phyloP scores from a whole-genome alignment of 2,329 filamentous ascomycete genomes.

The Stachybotrys elegans region DNA sequence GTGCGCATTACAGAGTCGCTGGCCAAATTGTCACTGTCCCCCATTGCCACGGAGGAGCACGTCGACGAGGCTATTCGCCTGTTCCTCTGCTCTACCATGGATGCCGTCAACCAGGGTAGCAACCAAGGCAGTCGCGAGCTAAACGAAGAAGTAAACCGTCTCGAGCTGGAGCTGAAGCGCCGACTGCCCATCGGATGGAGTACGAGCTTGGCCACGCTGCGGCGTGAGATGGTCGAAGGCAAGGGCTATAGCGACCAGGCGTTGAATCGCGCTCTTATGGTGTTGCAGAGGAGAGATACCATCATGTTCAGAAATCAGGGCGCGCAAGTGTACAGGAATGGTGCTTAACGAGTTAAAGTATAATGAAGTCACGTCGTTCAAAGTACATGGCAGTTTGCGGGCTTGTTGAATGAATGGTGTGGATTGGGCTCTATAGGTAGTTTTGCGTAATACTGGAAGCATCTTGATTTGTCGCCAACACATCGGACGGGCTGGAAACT shows the following conservation, averaged over 20 bases:
- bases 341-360: slow-evolving; percentile 42
- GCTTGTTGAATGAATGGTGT: too few relatives aligned
- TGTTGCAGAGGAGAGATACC: slow-evolving; percentile 83
- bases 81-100: slow-evolving; percentile 96
- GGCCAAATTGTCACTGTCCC: slow-evolving; percentile 82
- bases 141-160: slow-evolving; percentile 80
- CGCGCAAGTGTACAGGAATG: slow-evolving; percentile 68
- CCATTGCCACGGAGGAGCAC: slow-evolving; percentile 82
- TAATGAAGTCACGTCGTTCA: slow-evolving; percentile 3
- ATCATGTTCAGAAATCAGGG: slow-evolving; percentile 77
- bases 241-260: slow-evolving; percentile 86
- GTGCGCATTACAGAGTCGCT: slow-evolving; percentile 95
- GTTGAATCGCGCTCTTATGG: slow-evolving; percentile 76
- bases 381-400: too few relatives aligned
- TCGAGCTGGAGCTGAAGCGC: slow-evolving; percentile 84
- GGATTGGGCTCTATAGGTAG: too few relatives aligned
- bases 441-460: too few relatives aligned
- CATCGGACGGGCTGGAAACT: too few relatives aligned
- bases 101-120: slow-evolving; percentile 87
- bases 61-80: slow-evolving; percentile 96
- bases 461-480: too few relatives aligned
- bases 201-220: slow-evolving; percentile 79
- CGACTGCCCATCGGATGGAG: slow-evolving; percentile 93
- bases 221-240: slow-evolving; percentile 85
- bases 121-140: slow-evolving; percentile 80